These are phyloP conservation scores for Eucalyptus brandiana DNA, from an alignment of 345 rosid species.

Conservation along the genomic window DNA sequence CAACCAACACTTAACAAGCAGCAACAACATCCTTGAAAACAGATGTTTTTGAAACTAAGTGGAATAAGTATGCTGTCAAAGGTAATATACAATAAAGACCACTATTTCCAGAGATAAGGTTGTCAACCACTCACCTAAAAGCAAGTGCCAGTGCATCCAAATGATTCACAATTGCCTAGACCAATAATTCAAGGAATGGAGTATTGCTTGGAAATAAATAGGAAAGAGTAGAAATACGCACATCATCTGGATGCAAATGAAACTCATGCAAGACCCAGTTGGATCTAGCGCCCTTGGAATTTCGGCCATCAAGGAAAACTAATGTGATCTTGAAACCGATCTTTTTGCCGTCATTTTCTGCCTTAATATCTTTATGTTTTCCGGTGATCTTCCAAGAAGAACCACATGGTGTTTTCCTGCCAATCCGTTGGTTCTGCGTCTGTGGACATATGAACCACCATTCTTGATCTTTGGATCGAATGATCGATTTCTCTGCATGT, in stretches of 20 bases:
- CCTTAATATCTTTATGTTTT: too few relatives aligned
- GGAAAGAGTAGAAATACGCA: neutral
- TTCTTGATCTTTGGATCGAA: too few relatives aligned
- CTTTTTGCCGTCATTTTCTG: too few relatives aligned
- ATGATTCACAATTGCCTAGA: neutral
- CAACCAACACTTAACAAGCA: neutral
- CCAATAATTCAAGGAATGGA: neutral
- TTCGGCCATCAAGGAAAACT: too few relatives aligned
- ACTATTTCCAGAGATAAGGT: neutral
- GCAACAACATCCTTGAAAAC: neutral
- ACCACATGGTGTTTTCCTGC: too few relatives aligned
- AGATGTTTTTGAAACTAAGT: neutral
- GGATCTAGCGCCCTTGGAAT: too few relatives aligned
- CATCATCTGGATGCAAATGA: neutral
- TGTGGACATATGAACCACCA: too few relatives aligned
- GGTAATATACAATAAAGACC: neutral
- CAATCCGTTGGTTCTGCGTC: too few relatives aligned
- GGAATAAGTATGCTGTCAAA: neutral
- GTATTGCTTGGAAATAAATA: neutral
- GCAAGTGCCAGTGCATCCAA: neutral
- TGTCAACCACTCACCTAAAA: neutral
- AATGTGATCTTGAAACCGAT: too few relatives aligned
- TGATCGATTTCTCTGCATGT: too few relatives aligned
- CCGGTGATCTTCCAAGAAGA: too few relatives aligned
- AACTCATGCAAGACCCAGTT: neutral